Evolutionary conservation across 2,329 filamentous ascomycete genomes (phyloP).

Genomic region (Cladophialophora carrionii): DNA sequence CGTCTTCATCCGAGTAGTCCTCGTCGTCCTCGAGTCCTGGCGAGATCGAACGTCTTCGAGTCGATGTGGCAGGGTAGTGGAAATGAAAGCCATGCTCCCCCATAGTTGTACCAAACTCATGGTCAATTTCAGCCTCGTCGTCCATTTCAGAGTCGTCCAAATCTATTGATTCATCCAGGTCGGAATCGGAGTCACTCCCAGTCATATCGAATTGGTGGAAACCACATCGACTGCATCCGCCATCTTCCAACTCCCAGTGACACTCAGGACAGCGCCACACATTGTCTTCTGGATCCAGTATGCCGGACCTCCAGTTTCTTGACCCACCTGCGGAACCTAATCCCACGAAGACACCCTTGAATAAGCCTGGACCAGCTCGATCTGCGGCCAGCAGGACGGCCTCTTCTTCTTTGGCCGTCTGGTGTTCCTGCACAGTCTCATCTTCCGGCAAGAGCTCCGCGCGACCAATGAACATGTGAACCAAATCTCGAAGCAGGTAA

Average conservation of each 20-base stretch:
- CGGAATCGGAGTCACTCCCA: constrained; percentile 40
- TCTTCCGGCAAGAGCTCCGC: constrained; percentile 64
- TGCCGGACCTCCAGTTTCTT: constrained; percentile 41
- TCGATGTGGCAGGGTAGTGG: constrained; percentile 12
- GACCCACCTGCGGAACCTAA: constrained; percentile 21
- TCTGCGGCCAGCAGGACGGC: constrained; percentile 63
- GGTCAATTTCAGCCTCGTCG: constrained; percentile 26
- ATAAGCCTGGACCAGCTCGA: constrained; percentile 63
- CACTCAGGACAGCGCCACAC: constrained; percentile 66
- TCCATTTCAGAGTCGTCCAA: constrained; percentile 29
- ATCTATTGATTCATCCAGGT: constrained; percentile 14
- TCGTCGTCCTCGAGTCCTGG: constrained; percentile 19
- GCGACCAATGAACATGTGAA: constrained; percentile 63
- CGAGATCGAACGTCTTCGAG: background rate
- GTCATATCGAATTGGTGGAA: constrained; percentile 42
- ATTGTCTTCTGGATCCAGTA: constrained; percentile 62
- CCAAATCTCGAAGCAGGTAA: constrained; percentile 67
- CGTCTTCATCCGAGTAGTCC: constrained; percentile 28
- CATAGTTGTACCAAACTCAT: constrained; percentile 23
- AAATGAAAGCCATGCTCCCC: constrained; percentile 7
- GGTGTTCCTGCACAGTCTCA: constrained; percentile 66
- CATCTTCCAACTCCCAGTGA: constrained; percentile 66
- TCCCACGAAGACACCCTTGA: constrained; percentile 62
- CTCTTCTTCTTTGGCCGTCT: constrained; percentile 61
- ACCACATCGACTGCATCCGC: constrained; percentile 60